Evolutionary conservation across 176 grass and related monocot species (phyloP), one percentile per base, ranked within the genome.

Genomic region (Canna indica): DNA sequence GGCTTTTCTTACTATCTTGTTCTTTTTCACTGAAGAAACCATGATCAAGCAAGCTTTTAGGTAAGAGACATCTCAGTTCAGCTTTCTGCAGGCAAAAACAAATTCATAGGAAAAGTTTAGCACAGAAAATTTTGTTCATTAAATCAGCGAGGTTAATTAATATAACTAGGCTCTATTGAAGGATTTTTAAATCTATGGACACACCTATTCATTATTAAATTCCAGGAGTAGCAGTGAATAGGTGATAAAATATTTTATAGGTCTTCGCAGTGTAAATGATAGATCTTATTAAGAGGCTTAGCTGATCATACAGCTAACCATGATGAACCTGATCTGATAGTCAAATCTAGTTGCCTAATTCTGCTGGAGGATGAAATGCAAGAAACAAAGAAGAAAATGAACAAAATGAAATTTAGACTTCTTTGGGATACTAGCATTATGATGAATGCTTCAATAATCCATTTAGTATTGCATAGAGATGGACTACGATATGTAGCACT

Each of bases 1-100:
- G 13, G 17, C 45, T 73, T 53, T 68, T 81, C 72, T 81, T 79
- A 53, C 64, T 85, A 39, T 80, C 81, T 42, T 74, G 71, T 35
- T 85, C 72, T 83, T 85, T 63, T 38, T 45, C 10, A 79, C 83
- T 71, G 20, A 91, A 96, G 82, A 91, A 96, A 76, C 86, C 93
- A 54, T 78, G 76, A 53, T 88, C 79, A 78, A 96, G 93, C 79
- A 85, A 85, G 76, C 39, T 77, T 85, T 59, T 81, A 48, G 86
- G 88, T 46, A 96, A 79, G 36, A 96, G 88, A 53, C 86, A 96
- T 79, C 93, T 85, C 81, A 96, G 68, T 83, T 96, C 83, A 22
- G 77, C 81, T 56, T 84, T 87, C 93, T 96, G 85, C 69, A 90
- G 76, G 78, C 11, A 75, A 38, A 48, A 58, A 72, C 69, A 16